These are phyloP conservation scores for Solanum verrucosum DNA, from an alignment of 257 asterid species.

Conservation along the genomic window DNA sequence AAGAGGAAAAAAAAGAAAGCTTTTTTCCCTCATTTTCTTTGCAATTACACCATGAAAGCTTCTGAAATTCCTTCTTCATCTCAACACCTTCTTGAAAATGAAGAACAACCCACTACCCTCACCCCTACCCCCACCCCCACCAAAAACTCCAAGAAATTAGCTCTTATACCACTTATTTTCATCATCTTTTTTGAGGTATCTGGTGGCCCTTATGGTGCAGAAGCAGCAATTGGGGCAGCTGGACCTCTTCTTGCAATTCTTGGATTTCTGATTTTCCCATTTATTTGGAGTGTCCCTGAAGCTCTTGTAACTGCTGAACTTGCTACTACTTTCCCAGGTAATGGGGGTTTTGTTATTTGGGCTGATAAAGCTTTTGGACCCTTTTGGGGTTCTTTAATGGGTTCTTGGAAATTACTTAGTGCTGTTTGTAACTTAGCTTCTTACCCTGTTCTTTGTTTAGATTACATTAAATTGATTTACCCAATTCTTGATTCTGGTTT, in stretches of 20 bases:
- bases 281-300: slow-evolving; percentile 45
- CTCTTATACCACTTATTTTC: slow-evolving; percentile 35
- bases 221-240: slow-evolving; percentile 50
- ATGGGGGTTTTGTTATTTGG: slow-evolving; percentile 58
- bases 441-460: slow-evolving; percentile 34
- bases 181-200: slow-evolving; percentile 50
- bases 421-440: slow-evolving; percentile 48
- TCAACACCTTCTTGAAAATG: slow-evolving; percentile 17
- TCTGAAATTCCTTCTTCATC: slow-evolving; percentile 1
- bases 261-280: slow-evolving; percentile 42
- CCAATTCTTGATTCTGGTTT: slow-evolving; percentile 32
- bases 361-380: slow-evolving; percentile 54
- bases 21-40: background rate
- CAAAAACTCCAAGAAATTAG: slow-evolving; percentile 23
- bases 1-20: background rate
- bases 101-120: background rate
- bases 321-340: slow-evolving; percentile 52
- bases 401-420: slow-evolving; percentile 45
- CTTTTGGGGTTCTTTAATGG: slow-evolving; percentile 55
- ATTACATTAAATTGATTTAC: slow-evolving; percentile 32
- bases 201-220: slow-evolving; percentile 52
- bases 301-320: slow-evolving; percentile 54
- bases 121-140: background rate
- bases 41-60: background rate
- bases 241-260: slow-evolving; percentile 47